phyloP scores from a whole-genome alignment of 1,284 basidiomycete species.

The Vanrija sp. region DNA sequence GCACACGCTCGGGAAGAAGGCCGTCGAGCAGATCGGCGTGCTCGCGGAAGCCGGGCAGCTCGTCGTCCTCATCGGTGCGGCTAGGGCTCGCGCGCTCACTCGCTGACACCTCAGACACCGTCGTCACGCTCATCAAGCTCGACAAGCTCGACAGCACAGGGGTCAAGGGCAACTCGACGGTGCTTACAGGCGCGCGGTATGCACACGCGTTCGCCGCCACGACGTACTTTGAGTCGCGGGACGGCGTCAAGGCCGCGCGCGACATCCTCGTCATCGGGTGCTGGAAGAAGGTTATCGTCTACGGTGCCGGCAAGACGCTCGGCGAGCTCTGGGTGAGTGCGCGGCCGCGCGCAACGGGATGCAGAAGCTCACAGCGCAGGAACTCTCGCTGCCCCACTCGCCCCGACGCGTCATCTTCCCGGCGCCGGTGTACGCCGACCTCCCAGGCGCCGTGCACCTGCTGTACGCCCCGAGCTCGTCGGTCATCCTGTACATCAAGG shows the following conservation, averaged over 20 bases:
- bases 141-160: conserved; percentile 60
- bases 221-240: conserved; percentile 19
- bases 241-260: conserved; percentile 60
- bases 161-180: conserved; percentile 59
- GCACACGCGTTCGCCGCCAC: conserved; percentile 72
- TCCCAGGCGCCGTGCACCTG: conserved; percentile 53
- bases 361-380: conserved; percentile 32
- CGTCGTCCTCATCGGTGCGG: conserved; percentile 70
- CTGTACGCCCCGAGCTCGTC: conserved; percentile 68
- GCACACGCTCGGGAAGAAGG: conserved; percentile 64
- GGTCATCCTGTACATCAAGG: conserved; percentile 60
- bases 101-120: conserved; percentile 34
- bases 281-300: conserved; percentile 75
- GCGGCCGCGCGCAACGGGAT: not conserved
- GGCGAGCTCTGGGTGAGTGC: conserved; percentile 12
- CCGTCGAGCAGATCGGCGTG: conserved; percentile 81
- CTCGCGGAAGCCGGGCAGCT: conserved; percentile 78
- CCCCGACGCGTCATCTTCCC: conserved; percentile 56
- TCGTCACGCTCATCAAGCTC: conserved; percentile 30
- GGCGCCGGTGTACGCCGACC: conserved; percentile 32
- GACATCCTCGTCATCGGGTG: conserved; percentile 72
- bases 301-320: conserved; percentile 21
- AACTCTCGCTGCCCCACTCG: conserved; percentile 76
- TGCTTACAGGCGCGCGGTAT: conserved; percentile 66
- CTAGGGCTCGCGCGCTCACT: not conserved